A percentile compares a stretch with the other conserved stretches of the same genome.
Conservation (phyloP, 177 flowering plant species). For the Vitis hybrid region DNA sequence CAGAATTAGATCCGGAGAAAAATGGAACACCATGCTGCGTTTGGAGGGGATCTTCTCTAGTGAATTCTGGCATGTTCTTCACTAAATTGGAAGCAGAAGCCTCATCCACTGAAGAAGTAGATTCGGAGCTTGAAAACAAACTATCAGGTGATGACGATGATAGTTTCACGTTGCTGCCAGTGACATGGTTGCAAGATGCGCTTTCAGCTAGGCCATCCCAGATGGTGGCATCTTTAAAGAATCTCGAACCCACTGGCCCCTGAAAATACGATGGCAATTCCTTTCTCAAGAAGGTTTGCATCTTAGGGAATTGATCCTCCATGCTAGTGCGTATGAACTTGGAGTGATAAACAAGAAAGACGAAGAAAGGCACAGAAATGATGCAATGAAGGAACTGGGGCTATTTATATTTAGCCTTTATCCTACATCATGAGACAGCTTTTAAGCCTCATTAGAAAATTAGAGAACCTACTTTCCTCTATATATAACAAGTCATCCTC, state of each 20-base stretch:
- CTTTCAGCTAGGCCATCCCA: slow-evolving; percentile 18
- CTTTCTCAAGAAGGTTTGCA: slow-evolving; percentile 30
- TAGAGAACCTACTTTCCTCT: slow-evolving; percentile 12
- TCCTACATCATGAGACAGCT: slow-evolving; percentile 12
- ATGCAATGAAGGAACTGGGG: slow-evolving; percentile 17
- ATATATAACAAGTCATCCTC: slow-evolving; percentile 10
- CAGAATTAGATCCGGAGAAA: slow-evolving; percentile 15
- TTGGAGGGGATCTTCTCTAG: slow-evolving; percentile 6
- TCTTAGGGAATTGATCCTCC: slow-evolving; percentile 41
- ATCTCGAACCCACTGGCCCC: slow-evolving; percentile 21
- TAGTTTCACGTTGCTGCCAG: background rate
- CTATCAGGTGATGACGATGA: slow-evolving; percentile 20
- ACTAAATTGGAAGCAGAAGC: slow-evolving; percentile 11
- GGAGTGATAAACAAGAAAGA: slow-evolving; percentile 6
- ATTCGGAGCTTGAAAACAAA: slow-evolving; percentile 26
- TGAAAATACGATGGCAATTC: slow-evolving; percentile 22
- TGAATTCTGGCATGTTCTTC: slow-evolving; percentile 19
- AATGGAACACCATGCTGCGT: slow-evolving; percentile 4
- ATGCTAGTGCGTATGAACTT: slow-evolving; percentile 11
- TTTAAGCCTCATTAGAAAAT: slow-evolving; percentile 13
- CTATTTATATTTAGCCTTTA: slow-evolving; percentile 23
- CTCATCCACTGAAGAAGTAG: slow-evolving; percentile 29
- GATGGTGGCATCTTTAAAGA: slow-evolving; percentile 18
- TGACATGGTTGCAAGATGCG: slow-evolving; percentile 1
- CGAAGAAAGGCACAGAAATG: slow-evolving; percentile 18